Evolutionary conservation across 2,329 filamentous ascomycete genomes (phyloP).

Genomic region (Aspergillus brunneoviolaceus): DNA sequence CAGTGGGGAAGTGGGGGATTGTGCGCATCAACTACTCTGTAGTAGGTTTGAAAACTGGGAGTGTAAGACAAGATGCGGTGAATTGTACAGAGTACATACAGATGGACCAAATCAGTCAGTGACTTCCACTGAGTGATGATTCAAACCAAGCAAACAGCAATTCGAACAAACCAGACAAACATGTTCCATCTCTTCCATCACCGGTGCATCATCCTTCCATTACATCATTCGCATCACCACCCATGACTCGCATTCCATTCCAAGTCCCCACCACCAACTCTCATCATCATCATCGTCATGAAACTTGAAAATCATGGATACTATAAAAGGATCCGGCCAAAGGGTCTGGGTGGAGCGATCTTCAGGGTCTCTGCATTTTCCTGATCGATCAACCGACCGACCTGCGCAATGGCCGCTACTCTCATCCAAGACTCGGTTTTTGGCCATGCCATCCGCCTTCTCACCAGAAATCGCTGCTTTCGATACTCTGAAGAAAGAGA

Average conservation of each 20-base stretch:
- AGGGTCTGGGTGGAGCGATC: neutral
- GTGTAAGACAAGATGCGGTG: no score
- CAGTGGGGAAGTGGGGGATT: no score
- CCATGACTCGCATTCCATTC: neutral
- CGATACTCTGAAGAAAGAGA: conserved; percentile 50
- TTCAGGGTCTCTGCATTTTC: neutral
- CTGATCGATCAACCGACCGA: neutral
- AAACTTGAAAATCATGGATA: no score
- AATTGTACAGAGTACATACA: no score
- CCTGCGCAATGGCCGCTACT: conserved; percentile 22
- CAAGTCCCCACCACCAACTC: neutral
- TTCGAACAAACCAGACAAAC: neutral
- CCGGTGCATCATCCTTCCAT: neutral
- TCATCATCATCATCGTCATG: no score
- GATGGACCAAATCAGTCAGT: no score
- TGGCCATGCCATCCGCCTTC: conserved; percentile 43
- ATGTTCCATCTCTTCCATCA: neutral
- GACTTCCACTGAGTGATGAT: neutral
- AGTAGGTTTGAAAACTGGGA: no score
- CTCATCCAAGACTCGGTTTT: conserved; percentile 47
- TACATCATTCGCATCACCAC: neutral
- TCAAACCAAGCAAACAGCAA: neutral
- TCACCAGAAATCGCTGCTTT: conserved; percentile 39
- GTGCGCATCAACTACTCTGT: no score
- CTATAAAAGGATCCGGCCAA: neutral